phyloP scores from a whole-genome alignment of 768 basidiomycete species.

The Termitomyces sp. region DNA sequence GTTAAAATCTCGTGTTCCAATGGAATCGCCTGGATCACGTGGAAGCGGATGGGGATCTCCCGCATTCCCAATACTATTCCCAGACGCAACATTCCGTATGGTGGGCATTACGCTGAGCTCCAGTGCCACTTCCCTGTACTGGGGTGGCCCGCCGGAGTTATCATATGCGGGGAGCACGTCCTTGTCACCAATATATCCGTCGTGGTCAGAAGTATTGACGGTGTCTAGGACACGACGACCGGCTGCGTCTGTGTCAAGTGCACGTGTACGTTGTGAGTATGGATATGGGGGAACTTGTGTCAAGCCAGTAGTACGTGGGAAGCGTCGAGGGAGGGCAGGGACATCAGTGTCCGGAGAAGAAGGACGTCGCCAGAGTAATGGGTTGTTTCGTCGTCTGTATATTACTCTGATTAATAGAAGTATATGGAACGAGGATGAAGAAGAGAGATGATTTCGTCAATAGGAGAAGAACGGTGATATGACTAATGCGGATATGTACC shows the following conservation, averaged over 20 bases:
- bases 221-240: conserved; percentile 28
- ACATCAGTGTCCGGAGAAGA: not conserved
- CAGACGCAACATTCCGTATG: not conserved
- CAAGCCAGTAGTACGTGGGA: conserved; percentile 18
- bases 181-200: conserved; percentile 29
- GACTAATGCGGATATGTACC: conserved; percentile 11
- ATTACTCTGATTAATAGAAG: not conserved
- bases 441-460: not conserved
- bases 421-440: not conserved
- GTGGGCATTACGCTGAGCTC: conserved; percentile 3
- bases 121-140: conserved; percentile 26
- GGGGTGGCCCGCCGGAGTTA: conserved; percentile 37
- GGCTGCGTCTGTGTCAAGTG: conserved; percentile 30
- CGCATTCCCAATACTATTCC: not conserved
- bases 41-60: not conserved
- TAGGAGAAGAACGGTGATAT: not conserved
- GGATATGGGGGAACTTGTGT: conserved; percentile 14
- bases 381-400: conserved; percentile 1
- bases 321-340: conserved; percentile 3
- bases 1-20: not conserved
- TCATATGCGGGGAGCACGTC: conserved; percentile 46
- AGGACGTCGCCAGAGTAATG: not conserved
- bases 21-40: not conserved
- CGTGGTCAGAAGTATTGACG: conserved; percentile 20
- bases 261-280: conserved; percentile 21